Base-by-base conservation (phyloP, 1,284 basidiomycete genomes). In the Cryptococcus hybrid region DNA sequence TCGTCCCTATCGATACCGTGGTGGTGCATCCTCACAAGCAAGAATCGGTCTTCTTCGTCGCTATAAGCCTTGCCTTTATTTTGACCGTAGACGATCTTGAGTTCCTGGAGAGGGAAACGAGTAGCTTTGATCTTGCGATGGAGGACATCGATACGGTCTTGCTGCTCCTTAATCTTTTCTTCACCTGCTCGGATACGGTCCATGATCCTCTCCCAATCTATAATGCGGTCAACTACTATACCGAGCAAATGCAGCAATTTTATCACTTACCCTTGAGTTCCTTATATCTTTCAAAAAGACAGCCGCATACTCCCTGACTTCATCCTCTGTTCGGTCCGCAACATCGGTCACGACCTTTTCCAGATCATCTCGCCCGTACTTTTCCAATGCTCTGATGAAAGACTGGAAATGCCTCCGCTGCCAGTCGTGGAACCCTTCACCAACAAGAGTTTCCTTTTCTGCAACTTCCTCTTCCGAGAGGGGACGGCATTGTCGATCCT, bases 41-140 rank as follows among this genome's bases (percentile, higher is more conserved):
- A 82, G 80, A 98, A 99, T 24, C 95, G 83, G 71, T 99, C 96
- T 72, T 99, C 96, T 71, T 99, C 95, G 66, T 99, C 95, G 37
- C 85, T 89, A 77, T 97, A 99, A 3, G 91, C 88, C 72, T 97
- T 98, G 57, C 92, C 92, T 77, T 96, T 93, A 63, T 95, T 93
- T 57, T 92, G 92, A 1, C 90, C 91, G 69, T 96, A 96, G 73
- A 89, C 88, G 55, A 97, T 85, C 77, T 94, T 90, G 54, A 97
- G 86, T 74, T 95, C 92, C 75, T 96, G 93, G 87, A 96, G 90
- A 0, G 94, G 93, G 76, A 88, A 90, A 40, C 83, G 82, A 63
- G 91, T 88, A 3, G 87, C 87, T 37, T 82, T 81, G 69, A 97
- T 89, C 77, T 96, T 96, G 70, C 86, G 85, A 71, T 92, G 90